Base-by-base conservation (phyloP, 202 grass and related monocot genomes). In the Schoenoplectus tabernaemontani region DNA sequence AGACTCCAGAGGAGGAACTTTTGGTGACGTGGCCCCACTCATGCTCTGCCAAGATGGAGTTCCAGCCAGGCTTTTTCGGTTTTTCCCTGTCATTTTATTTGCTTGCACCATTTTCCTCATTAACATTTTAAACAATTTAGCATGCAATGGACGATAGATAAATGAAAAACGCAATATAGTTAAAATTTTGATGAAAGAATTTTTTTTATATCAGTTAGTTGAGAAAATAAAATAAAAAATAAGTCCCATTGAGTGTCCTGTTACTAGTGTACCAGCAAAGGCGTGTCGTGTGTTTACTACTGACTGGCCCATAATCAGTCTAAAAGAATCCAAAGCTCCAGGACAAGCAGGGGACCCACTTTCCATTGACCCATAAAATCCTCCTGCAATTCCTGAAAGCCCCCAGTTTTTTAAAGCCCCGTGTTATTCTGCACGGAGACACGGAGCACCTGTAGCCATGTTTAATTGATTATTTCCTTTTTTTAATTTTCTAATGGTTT, bases 41-140 rank as follows among this genome's bases (percentile, higher is more conserved):
- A 22, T 4, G 11, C 70, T 74, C 70, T 74, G 70, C 46, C 70
- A 54, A 75, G 70, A 54, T 75, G 53, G 47, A 75, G 70, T 75
- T 75, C 7, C 19, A 19, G 47, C 70, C 70, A 56, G 70, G 4
- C 70, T 54, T 74, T 34, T n/a, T n/a, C n/a, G n/a, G n/a, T n/a
- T n/a, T n/a, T n/a, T n/a, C n/a, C 70, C 44, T 26, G 34, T 74
- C 44, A n/a, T 32, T 74, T 67, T 74, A n/a, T n/a, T n/a, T n/a
- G n/a, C n/a, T n/a, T n/a, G n/a, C n/a, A n/a, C n/a, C n/a, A n/a
- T n/a, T n/a, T n/a, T n/a, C n/a, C n/a, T n/a, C n/a, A n/a, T n/a
- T n/a, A n/a, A n/a, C n/a, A n/a, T n/a, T n/a, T n/a, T n/a, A n/a
- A n/a, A n/a, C n/a, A n/a, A n/a, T n/a, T n/a, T n/a, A n/a, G n/a